A percentile compares a stretch with the other conserved stretches of the same genome.
Conservation (phyloP, 495 filamentous ascomycete species). For the Aspergillus homomorphus region DNA sequence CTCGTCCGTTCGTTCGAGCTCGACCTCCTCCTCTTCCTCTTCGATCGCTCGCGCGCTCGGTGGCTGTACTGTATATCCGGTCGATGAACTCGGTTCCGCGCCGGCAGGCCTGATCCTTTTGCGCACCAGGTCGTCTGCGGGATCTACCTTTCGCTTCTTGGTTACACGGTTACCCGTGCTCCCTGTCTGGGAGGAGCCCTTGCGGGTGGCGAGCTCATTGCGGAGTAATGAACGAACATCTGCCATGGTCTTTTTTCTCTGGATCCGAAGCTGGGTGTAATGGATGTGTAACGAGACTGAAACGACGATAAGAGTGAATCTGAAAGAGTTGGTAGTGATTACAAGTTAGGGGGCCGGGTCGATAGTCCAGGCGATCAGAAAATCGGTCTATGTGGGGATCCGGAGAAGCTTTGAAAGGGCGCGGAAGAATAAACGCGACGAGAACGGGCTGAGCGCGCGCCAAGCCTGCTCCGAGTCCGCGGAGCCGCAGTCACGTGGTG, state of each 20-base stretch:
- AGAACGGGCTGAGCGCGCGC: conserved; percentile 13
- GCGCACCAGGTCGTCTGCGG: conserved; percentile 43
- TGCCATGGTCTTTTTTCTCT: conserved; percentile 56
- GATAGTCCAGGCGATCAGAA: not conserved
- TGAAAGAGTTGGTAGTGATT: not conserved
- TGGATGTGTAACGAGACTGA: not conserved
- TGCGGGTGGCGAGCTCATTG: conserved; percentile 73
- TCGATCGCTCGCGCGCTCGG: conserved; percentile 26
- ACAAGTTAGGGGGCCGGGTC: not conserved
- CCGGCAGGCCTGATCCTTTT: conserved; percentile 46
- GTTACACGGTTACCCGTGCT: conserved; percentile 41
- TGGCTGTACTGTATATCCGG: conserved; percentile 24
- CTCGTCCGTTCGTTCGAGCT: conserved; percentile 32
- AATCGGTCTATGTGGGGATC: conserved; percentile 21
- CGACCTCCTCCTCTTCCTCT: conserved; percentile 17
- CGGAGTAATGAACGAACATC: conserved; percentile 81
- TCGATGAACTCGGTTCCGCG: conserved; percentile 24
- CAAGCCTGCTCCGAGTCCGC: conserved; percentile 22
- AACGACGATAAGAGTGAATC: not conserved
- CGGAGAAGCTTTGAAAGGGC: conserved; percentile 19
- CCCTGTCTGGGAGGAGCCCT: conserved; percentile 51
- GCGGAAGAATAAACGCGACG: conserved; percentile 22
- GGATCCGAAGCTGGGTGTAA: not conserved
- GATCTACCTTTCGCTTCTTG: conserved; percentile 58
- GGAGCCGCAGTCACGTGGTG: conserved; percentile 25